These are phyloP conservation scores for Leptographium procerum DNA, from an alignment of 2,329 filamentous ascomycete genomes.

Conservation along the genomic window DNA sequence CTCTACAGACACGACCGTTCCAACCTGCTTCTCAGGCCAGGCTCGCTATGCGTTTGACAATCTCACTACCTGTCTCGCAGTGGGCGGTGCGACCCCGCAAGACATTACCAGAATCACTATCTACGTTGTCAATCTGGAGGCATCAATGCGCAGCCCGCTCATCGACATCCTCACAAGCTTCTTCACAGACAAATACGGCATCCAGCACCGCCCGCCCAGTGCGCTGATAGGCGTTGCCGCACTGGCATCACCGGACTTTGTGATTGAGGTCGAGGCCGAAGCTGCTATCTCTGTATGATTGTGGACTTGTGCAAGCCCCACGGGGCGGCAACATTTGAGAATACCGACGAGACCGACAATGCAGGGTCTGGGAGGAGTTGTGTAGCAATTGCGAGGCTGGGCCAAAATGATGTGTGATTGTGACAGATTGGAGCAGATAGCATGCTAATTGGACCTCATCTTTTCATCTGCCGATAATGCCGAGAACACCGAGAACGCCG, in stretches of 20 bases:
- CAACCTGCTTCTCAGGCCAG: neutral
- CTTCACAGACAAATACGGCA: neutral
- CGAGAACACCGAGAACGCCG: too few relatives aligned
- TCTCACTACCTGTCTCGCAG: neutral
- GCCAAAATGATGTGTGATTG: too few relatives aligned
- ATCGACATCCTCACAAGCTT: neutral
- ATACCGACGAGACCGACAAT: neutral
- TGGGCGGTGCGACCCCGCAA: neutral
- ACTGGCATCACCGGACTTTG: neutral
- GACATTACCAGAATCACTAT: slow-evolving; percentile 1
- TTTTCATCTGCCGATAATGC: too few relatives aligned
- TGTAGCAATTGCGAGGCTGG: too few relatives aligned
- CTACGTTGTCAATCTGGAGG: neutral
- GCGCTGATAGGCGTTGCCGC: neutral
- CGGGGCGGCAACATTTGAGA: neutral
- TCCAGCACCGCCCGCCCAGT: slow-evolving; percentile 1
- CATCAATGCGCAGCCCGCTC: neutral
- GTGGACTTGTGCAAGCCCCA: neutral
- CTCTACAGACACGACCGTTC: neutral
- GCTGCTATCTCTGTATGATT: neutral
- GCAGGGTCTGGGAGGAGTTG: neutral
- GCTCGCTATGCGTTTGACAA: neutral
- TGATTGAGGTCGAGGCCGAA: slow-evolving; percentile 2
- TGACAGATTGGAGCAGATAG: too few relatives aligned
- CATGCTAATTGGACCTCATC: too few relatives aligned